Conservation (phyloP, 2,329 filamentous ascomycete species). For the Fusarium fracticaudum region DNA sequence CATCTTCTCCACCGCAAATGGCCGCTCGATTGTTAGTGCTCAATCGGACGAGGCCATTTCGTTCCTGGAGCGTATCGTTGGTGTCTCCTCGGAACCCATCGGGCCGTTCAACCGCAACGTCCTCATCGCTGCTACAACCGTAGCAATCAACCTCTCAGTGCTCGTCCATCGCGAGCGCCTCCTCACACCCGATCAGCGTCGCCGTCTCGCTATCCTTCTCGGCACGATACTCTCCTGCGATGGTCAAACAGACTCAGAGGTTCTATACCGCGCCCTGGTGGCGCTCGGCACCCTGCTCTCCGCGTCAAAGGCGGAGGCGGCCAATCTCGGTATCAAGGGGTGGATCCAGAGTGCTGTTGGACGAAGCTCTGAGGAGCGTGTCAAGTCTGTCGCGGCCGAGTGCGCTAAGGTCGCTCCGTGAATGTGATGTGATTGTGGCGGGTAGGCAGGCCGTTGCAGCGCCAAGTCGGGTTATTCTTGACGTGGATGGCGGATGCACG, state of each 20-base stretch:
- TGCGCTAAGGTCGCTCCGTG: slow-evolving; percentile 30
- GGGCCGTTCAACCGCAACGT: slow-evolving; percentile 77
- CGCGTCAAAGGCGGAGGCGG: slow-evolving; percentile 58
- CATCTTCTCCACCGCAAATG: slow-evolving; percentile 79
- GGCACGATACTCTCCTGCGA: slow-evolving; percentile 66
- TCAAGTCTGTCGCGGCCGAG: slow-evolving; percentile 45
- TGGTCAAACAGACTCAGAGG: slow-evolving; percentile 78
- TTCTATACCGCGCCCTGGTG: slow-evolving; percentile 83
- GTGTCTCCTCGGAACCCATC: slow-evolving; percentile 58
- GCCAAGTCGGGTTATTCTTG: slow-evolving; percentile 19
- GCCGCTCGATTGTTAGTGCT: slow-evolving; percentile 72
- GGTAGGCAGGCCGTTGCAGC: slow-evolving; percentile 11
- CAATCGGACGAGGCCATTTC: slow-evolving; percentile 66
- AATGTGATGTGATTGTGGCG: slow-evolving; percentile 6
- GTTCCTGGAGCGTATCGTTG: slow-evolving; percentile 71
- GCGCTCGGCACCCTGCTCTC: slow-evolving; percentile 79
- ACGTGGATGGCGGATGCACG: slow-evolving; percentile 2
- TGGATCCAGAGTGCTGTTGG: slow-evolving; percentile 57
- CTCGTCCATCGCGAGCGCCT: slow-evolving; percentile 64
- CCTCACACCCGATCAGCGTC: slow-evolving; percentile 46
- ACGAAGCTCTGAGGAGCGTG: slow-evolving; percentile 56
- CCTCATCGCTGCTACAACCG: slow-evolving; percentile 81
- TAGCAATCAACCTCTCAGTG: slow-evolving; percentile 86
- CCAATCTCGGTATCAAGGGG: slow-evolving; percentile 52
- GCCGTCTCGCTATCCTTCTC: slow-evolving; percentile 67